Evolutionary conservation across 1,284 basidiomycete genomes (phyloP).

Genomic region (Limonomyces culmigenus): DNA sequence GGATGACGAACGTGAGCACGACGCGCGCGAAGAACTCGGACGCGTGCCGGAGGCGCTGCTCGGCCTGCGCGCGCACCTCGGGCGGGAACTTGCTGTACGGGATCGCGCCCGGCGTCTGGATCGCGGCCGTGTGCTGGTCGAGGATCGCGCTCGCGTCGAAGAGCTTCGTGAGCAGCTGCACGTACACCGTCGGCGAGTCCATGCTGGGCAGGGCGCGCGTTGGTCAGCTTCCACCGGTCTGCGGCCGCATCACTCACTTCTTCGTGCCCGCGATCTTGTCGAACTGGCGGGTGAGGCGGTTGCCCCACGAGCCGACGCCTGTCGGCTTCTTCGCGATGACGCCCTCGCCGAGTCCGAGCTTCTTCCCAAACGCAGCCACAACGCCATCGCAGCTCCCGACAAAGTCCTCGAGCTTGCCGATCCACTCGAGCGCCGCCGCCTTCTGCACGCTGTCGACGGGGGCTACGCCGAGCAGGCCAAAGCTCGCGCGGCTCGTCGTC

Average conservation of each 20-base stretch:
- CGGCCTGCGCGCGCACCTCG: constrained; percentile 47
- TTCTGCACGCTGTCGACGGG: constrained; percentile 53
- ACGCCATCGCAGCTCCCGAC: constrained; percentile 71
- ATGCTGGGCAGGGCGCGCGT: constrained; percentile 29
- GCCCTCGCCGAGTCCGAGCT: constrained; percentile 74
- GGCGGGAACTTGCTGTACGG: constrained; percentile 55
- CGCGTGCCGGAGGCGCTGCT: constrained; percentile 58
- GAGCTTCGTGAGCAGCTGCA: constrained; percentile 60
- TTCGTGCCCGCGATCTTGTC: constrained; percentile 87
- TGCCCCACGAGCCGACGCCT: constrained; percentile 56
- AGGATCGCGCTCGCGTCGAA: constrained; percentile 67
- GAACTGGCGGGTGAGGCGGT: constrained; percentile 66
- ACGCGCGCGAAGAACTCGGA: constrained; percentile 88
- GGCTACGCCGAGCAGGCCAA: constrained; percentile 55
- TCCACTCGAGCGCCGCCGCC: constrained; percentile 60
- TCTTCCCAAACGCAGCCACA: constrained; percentile 74
- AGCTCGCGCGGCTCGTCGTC: constrained; percentile 42
- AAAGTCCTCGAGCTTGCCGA: constrained; percentile 52
- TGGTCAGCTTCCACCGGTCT: constrained; percentile 6
- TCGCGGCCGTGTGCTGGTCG: constrained; percentile 74
- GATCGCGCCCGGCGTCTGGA: constrained; percentile 45
- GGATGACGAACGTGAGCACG: constrained; percentile 82
- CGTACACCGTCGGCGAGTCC: constrained; percentile 79
- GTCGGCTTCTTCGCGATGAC: constrained; percentile 69
- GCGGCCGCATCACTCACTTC: constrained; percentile 40